These are phyloP conservation scores for Apiotrichum akiyoshidainum DNA, from an alignment of 1,284 basidiomycete genomes.

Conservation along the genomic window DNA sequence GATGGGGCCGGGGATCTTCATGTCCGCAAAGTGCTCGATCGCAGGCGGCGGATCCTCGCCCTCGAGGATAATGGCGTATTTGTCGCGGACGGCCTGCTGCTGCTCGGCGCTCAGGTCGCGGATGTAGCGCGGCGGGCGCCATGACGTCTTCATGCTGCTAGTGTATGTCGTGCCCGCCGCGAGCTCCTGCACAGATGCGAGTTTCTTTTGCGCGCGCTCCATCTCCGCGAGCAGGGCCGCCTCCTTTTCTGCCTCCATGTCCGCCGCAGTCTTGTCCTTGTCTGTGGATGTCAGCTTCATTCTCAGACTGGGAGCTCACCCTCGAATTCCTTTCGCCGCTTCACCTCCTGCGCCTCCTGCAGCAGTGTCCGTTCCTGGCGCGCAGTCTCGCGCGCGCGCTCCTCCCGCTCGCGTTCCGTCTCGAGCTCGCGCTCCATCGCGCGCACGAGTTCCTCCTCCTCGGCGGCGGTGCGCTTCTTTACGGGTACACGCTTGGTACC, in stretches of 20 bases:
- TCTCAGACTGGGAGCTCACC: slow-evolving; percentile 57
- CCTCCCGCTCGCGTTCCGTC: slow-evolving; percentile 22
- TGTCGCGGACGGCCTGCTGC: slow-evolving; percentile 73
- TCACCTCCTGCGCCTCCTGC: slow-evolving; percentile 88
- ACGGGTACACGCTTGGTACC: slow-evolving; percentile 43
- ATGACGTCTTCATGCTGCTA: slow-evolving; percentile 81
- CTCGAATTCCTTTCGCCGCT: slow-evolving; percentile 71
- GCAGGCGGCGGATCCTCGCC: slow-evolving; percentile 88
- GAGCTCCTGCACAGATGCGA: slow-evolving; percentile 86
- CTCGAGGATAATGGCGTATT: slow-evolving; percentile 87
- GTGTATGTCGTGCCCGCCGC: slow-evolving; percentile 90
- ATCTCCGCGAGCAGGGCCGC: slow-evolving; percentile 88
- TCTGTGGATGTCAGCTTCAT: slow-evolving; percentile 56
- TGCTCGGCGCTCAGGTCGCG: slow-evolving; percentile 67
- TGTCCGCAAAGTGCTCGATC: slow-evolving; percentile 89
- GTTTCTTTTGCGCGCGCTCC: slow-evolving; percentile 75
- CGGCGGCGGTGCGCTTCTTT: slow-evolving; percentile 1
- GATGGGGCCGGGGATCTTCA: slow-evolving; percentile 89
- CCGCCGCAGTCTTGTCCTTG: slow-evolving; percentile 74
- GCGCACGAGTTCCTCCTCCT: slow-evolving; percentile 12
- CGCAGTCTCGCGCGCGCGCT: slow-evolving; percentile 55
- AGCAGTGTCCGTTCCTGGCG: slow-evolving; percentile 79
- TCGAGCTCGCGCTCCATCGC: slow-evolving; percentile 7
- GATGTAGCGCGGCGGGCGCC: slow-evolving; percentile 83
- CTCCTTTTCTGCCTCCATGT: slow-evolving; percentile 83